Conservation (phyloP, 345 rosid genomes). For the Orychophragmus violaceus region DNA sequence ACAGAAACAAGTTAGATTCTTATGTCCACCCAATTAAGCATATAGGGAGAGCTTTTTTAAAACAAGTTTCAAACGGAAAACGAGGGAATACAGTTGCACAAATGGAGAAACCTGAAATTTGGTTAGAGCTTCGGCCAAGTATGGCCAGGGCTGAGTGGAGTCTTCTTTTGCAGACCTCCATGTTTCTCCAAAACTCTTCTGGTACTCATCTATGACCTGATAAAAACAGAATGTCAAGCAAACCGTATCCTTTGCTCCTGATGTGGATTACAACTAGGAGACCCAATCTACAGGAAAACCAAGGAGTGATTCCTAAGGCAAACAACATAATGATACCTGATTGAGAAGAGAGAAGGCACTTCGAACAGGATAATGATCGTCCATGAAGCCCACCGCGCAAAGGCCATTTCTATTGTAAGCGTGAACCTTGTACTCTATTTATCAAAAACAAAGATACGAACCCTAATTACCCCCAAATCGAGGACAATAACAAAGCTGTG, state of each 20-base stretch:
- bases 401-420: slow-evolving; percentile 88
- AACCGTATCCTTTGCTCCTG: not conserved
- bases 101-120: slow-evolving; percentile 62
- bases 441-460: not conserved
- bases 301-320: not conserved
- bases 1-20: not conserved
- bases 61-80: not conserved
- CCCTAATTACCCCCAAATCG: slow-evolving; percentile 20
- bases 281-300: too few species aligned
- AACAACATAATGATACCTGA: slow-evolving; percentile 42
- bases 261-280: too few species aligned
- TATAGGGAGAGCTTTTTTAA: not conserved
- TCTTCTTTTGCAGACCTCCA: slow-evolving; percentile 70
- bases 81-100: not conserved
- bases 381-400: slow-evolving; percentile 86
- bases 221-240: not conserved
- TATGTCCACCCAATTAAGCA: not conserved
- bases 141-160: slow-evolving; percentile 70
- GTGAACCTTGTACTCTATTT: slow-evolving; percentile 85
- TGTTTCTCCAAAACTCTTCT: slow-evolving; percentile 81
- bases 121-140: slow-evolving; percentile 62
- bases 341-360: slow-evolving; percentile 88
- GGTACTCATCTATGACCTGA: slow-evolving; percentile 90
- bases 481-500: not conserved
- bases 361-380: slow-evolving; percentile 89